Base-by-base conservation (phyloP, 2,329 filamentous ascomycete species). In the Pseudocercospora fijiensis region DNA sequence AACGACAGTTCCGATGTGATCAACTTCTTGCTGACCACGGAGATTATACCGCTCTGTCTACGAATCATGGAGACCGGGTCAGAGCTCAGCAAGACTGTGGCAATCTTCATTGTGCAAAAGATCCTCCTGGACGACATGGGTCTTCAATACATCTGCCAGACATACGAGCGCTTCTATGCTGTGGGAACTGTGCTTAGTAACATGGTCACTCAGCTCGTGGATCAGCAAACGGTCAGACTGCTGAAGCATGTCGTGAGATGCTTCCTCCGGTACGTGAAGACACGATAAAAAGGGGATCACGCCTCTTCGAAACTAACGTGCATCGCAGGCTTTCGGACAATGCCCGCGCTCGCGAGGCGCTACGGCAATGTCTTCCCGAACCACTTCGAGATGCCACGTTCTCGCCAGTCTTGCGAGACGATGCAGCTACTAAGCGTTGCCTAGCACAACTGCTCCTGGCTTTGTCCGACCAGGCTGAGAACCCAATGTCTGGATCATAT, bases 31-130 rank as follows among this genome's bases (percentile, higher is more conserved):
- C 84, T 99, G 56, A 98, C 95, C 1, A 99, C 95, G 28, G 95
- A 99, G 80, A 99, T 99, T 71, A 99, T 99, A 63, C 95, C 95
- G 9, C 86, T 99, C 11, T 99, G 95, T 78, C 88, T 99, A 51
- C 89, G 95, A 65, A 99, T 99, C 75, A 99, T 99, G 95, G 95
- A 99, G 82, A 99, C 95, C 0, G 95, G 95, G 57, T 97, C 93
- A 0, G 95, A 99, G 79, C 85, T 99, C 65, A 97, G 92, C 83
- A 99, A 99, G 83, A 99, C 95, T 0, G 95, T 99, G 13, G 95
- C 95, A 63, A 99, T 99, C 73, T 99, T 99, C 82, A 99, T 99
- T 73, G 95, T 99, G 18, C 95, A 99, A 79, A 99, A 99, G 84
- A 99, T 99, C 26, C 81, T 99, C 58, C 86, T 99, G 2, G 95